Conservation (phyloP, 768 basidiomycete genomes). For the Podaxis sp. region DNA sequence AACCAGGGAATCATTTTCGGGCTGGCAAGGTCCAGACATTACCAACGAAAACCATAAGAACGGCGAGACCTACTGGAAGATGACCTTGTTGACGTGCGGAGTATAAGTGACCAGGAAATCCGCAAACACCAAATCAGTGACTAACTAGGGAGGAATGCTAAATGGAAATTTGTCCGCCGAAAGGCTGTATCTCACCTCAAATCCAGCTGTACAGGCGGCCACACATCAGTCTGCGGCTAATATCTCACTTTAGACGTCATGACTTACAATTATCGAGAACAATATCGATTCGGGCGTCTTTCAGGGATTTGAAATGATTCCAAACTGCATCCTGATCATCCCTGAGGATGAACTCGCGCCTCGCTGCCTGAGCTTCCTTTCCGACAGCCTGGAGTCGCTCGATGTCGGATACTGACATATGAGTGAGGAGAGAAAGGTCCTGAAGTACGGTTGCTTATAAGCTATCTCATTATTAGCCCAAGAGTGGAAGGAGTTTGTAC, state of each 20-base stretch:
- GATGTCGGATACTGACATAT: constrained; percentile 79
- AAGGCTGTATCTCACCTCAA: constrained; percentile 54
- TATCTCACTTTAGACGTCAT: not conserved
- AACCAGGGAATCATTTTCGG: constrained; percentile 98
- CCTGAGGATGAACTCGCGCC: constrained; percentile 75
- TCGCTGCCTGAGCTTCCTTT: constrained; percentile 70
- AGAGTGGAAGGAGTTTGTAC: constrained; percentile 31
- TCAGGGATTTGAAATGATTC: constrained; percentile 59
- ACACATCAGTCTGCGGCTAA: not conserved
- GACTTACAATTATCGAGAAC: constrained; percentile 84
- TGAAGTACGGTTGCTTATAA: constrained; percentile 22
- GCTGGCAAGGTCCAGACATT: constrained; percentile 34
- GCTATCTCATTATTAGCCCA: not conserved
- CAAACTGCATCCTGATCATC: constrained; percentile 80
- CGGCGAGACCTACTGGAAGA: constrained; percentile 73
- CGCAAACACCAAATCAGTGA: constrained; percentile 90
- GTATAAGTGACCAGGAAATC: constrained; percentile 91
- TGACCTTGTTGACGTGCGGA: constrained; percentile 72
- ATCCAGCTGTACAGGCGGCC: constrained; percentile 58
- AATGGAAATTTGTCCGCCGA: not conserved
- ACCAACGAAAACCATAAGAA: not conserved
- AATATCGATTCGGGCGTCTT: constrained; percentile 67
- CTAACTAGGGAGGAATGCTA: constrained; percentile 47
- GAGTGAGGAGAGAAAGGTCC: constrained; percentile 90
- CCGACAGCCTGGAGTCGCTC: constrained; percentile 79